Evolutionary conservation across 2,329 filamentous ascomycete genomes (phyloP).

Genomic region (Diplodia mutila): DNA sequence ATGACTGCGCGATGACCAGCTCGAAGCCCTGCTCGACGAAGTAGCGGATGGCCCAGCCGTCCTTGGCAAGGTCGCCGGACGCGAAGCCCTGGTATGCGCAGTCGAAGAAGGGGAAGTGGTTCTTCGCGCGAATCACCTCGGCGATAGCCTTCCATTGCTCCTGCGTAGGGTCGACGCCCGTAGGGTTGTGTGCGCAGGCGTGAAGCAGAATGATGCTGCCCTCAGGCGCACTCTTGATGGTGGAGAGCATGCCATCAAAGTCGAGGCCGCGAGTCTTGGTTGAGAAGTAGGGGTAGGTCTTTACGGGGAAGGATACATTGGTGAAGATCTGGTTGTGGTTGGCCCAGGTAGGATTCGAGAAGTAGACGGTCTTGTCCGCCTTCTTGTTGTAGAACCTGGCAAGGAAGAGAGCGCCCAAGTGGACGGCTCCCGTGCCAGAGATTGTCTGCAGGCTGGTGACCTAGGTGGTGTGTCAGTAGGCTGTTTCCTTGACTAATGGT

Average conservation of each 20-base stretch:
- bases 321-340: slow-evolving; percentile 99
- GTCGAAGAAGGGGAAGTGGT: slow-evolving; percentile 98
- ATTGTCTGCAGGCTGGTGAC: slow-evolving; percentile 86
- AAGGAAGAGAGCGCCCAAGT: slow-evolving; percentile 92
- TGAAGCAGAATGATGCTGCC: slow-evolving; percentile 89
- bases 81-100: slow-evolving; percentile 97
- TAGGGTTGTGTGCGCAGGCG: slow-evolving; percentile 97
- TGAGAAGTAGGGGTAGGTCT: slow-evolving; percentile 92
- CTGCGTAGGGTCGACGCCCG: slow-evolving; percentile 89
- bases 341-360: slow-evolving; percentile 95
- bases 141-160: slow-evolving; percentile 96
- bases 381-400: slow-evolving; percentile 77
- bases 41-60: slow-evolving; percentile 91
- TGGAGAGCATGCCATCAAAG: slow-evolving; percentile 81
- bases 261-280: slow-evolving; percentile 87
- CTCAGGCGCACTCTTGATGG: slow-evolving; percentile 70
- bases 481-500: slow-evolving; percentile 21
- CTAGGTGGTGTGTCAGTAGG: slow-evolving; percentile 39
- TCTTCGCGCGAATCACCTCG: slow-evolving; percentile 71
- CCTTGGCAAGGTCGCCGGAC: slow-evolving; percentile 80
- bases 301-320: slow-evolving; percentile 79
- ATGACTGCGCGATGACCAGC: slow-evolving; percentile 57
- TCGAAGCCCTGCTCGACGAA: slow-evolving; percentile 91
- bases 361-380: slow-evolving; percentile 75
- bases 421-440: slow-evolving; percentile 93